phyloP scores from a whole-genome alignment of 495 filamentous ascomycete genomes.

The Penicillium goetzii region DNA sequence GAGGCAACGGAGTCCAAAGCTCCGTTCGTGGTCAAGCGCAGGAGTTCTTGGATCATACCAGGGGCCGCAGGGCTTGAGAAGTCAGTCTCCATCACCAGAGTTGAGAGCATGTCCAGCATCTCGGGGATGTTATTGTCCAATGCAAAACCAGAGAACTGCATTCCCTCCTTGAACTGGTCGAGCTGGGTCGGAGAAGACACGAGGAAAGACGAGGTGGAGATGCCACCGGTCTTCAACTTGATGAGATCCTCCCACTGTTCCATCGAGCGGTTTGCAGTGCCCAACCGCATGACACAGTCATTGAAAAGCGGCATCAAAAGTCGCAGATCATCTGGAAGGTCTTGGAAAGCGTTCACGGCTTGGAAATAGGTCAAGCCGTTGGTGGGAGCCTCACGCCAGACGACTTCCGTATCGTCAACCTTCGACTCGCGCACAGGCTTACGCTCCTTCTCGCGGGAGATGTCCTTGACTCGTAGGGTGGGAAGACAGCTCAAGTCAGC shows the following conservation, averaged over 20 bases:
- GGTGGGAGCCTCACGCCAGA: slow-evolving; percentile 90
- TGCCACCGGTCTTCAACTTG: slow-evolving; percentile 93
- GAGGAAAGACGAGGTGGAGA: slow-evolving; percentile 77
- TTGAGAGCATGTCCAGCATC: slow-evolving; percentile 86
- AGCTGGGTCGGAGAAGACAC: slow-evolving; percentile 74
- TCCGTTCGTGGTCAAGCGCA: slow-evolving; percentile 82
- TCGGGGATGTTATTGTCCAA: slow-evolving; percentile 85
- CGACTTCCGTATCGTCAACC: slow-evolving; percentile 70
- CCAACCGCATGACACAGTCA: slow-evolving; percentile 88
- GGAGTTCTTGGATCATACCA: slow-evolving; percentile 77
- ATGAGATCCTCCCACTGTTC: slow-evolving; percentile 94
- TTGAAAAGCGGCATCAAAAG: slow-evolving; percentile 87
- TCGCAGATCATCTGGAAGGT: slow-evolving; percentile 83
- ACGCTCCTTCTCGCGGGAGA: slow-evolving; percentile 74
- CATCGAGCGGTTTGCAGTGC: slow-evolving; percentile 85
- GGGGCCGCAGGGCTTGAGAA: slow-evolving; percentile 83
- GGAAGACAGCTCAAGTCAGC: slow-evolving; percentile 87
- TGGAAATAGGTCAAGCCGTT: slow-evolving; percentile 97
- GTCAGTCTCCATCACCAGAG: slow-evolving; percentile 81
- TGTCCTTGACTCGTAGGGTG: slow-evolving; percentile 83
- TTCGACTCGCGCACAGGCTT: slow-evolving; percentile 69
- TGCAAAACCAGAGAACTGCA: slow-evolving; percentile 81
- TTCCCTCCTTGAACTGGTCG: slow-evolving; percentile 71
- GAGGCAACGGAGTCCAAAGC: slow-evolving; percentile 90
- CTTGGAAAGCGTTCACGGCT: slow-evolving; percentile 76